Base-by-base conservation (phyloP, 1,139 yeast genomes). In the Suhomyces coccinellae region DNA sequence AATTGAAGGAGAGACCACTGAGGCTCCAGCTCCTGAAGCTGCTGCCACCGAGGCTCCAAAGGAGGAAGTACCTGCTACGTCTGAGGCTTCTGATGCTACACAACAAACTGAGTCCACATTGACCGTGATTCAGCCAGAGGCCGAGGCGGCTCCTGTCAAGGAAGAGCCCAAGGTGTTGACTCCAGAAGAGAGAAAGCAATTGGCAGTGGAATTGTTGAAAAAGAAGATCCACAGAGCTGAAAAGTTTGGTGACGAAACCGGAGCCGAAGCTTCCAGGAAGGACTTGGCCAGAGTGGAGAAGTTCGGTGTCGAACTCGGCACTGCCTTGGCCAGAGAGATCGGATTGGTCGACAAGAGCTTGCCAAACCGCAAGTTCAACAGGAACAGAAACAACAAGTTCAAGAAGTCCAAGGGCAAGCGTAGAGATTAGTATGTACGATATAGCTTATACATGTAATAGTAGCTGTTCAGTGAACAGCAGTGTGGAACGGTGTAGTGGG, bases 261-360 rank as follows among this genome's bases (percentile, higher is more conserved):
- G 65, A 33, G 79, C 78, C 32, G 80, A 75, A 38, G 65, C 43
- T 57, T 85, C 63, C 73, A 83, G 61, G 70, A 80, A 65, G 77
- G 86, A 68, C 53, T 73, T 87, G 56, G 73, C 72, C 29, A 79
- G 97, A 58, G 82, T 89, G 52, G 85, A 85, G 61, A 88, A 87
- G 70, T 90, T 89, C 59, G 98, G 97, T 20, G 81, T 89, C 45
- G 86, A 84, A 51, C 65, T 75, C 27, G 84, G 84, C 46, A 82
- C 87, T 40, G 77, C 85, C 8, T 69, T 85, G 53, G 89, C 90
- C 30, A 71, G 69, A 53, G 90, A 85, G 59, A 71, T 85, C 43
- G 90, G 90, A 0, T 62, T 82, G 45, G 75, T 69, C 42, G 75
- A 71, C 56, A 59, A 54, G 15, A 58, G 64, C 27, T 67, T 74